Conservation (phyloP, 2,329 filamentous ascomycete species). For the Aaosphaeria pasadenensis region DNA sequence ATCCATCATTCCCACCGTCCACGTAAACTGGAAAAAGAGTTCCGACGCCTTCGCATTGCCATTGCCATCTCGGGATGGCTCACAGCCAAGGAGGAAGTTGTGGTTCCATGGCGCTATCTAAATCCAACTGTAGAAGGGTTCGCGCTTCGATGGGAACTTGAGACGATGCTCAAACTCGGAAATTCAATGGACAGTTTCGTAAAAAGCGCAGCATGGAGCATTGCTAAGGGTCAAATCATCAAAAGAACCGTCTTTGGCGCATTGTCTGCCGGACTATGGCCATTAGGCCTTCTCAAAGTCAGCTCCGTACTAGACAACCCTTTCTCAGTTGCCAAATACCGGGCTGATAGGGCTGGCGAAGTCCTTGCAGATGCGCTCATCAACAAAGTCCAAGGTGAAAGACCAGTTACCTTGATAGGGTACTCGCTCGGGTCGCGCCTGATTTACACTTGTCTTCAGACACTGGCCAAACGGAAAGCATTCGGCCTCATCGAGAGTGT, state of each 20-base stretch:
- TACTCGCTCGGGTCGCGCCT: conserved; percentile 80
- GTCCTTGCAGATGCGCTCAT: conserved; percentile 80
- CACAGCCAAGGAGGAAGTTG: conserved; percentile 67
- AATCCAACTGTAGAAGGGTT: conserved; percentile 75
- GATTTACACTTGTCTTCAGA: conserved; percentile 77
- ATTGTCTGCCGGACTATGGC: conserved; percentile 49
- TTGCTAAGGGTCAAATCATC: conserved; percentile 72
- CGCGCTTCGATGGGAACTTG: conserved; percentile 77
- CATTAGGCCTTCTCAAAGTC: conserved; percentile 46
- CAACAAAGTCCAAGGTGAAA: conserved; percentile 77
- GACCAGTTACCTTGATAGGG: conserved; percentile 75
- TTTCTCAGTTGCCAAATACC: conserved; percentile 71
- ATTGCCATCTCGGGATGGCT: conserved; percentile 84
- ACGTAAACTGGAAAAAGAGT: conserved; percentile 50
- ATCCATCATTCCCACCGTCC: conserved; percentile 47
- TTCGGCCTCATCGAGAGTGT: conserved; percentile 84
- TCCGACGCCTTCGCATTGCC: conserved; percentile 65
- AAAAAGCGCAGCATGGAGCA: conserved; percentile 75
- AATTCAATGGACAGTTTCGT: conserved; percentile 73
- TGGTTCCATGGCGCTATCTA: conserved; percentile 74
- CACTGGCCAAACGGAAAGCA: conserved; percentile 71
- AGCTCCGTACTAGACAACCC: conserved; percentile 71
- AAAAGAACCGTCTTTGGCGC: conserved; percentile 54
- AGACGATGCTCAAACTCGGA: conserved; percentile 74
- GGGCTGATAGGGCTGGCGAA: conserved; percentile 75